phyloP scores from a whole-genome alignment of 2,329 filamentous ascomycete genomes.

The Exophiala bonariae region DNA sequence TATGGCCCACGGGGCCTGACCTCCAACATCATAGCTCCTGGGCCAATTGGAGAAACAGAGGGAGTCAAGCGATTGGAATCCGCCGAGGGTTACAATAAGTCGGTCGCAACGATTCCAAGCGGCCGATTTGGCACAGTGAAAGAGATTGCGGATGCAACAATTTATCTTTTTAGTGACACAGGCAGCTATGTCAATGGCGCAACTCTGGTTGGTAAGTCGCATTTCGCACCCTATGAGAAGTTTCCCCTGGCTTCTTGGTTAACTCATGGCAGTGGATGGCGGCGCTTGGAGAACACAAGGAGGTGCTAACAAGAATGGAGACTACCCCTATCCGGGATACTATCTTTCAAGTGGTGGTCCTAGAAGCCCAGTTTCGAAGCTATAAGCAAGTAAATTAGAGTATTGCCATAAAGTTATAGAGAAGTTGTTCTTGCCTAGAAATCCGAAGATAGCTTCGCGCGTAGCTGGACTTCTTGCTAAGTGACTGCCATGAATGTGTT shows the following conservation, averaged over 20 bases:
- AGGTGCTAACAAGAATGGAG: background rate
- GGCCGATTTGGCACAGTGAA: constrained; percentile 76
- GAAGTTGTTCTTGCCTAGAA: too few relatives aligned
- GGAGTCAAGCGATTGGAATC: constrained; percentile 67
- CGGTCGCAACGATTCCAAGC: constrained; percentile 61
- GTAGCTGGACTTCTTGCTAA: too few relatives aligned
- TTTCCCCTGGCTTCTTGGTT: too few relatives aligned
- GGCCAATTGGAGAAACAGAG: constrained; percentile 82
- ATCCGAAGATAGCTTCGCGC: too few relatives aligned
- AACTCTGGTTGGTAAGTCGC: constrained; percentile 61
- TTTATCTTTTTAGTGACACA: constrained; percentile 82
- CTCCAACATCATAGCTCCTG: constrained; percentile 84
- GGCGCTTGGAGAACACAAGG: background rate
- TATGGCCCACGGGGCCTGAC: constrained; percentile 84
- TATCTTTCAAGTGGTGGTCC: background rate
- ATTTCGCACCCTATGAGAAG: too few relatives aligned
- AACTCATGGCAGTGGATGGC: background rate
- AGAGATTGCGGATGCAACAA: constrained; percentile 88
- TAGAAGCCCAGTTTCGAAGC: background rate
- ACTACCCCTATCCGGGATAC: background rate
- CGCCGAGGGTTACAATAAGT: constrained; percentile 51
- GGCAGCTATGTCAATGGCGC: constrained; percentile 85
- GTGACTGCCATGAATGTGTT: too few relatives aligned
- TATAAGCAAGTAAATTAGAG: too few relatives aligned
- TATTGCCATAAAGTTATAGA: too few relatives aligned